phyloP scores from a whole-genome alignment of 441 rosid species.

The Populus hybrid region DNA sequence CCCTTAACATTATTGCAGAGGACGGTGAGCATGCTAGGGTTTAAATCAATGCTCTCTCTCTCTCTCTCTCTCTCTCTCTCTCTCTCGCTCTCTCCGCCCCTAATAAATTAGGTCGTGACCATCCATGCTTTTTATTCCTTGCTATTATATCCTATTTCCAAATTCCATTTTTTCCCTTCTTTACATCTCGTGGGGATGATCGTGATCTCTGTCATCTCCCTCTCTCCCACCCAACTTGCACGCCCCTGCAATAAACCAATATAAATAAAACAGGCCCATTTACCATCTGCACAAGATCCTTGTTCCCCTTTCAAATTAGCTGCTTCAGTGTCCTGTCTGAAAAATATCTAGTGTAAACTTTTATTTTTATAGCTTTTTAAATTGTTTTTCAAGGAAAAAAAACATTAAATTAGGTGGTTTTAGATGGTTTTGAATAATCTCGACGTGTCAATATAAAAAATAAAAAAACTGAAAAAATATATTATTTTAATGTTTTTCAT shows the following conservation, averaged over 20 bases:
- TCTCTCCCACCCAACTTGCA: background rate
- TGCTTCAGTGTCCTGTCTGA: too few species aligned
- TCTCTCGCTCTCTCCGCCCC: background rate
- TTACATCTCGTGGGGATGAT: background rate
- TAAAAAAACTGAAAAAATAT: too few species aligned
- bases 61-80: background rate
- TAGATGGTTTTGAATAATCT: too few species aligned
- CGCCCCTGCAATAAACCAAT: background rate
- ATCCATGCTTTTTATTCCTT: background rate
- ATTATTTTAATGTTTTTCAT: too few species aligned
- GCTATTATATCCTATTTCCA: background rate
- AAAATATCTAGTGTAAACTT: too few species aligned
- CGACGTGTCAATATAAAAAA: too few species aligned
- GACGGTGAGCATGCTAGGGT: slow-evolving; percentile 14
- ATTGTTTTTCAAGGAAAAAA: too few species aligned
- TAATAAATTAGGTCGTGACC: background rate
- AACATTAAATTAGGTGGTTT: too few species aligned
- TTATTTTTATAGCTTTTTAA: too few species aligned
- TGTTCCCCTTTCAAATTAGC: background rate
- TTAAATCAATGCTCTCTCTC: slow-evolving; percentile 25
- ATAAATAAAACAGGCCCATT: background rate
- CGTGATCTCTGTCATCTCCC: background rate
- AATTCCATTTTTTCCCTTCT: background rate
- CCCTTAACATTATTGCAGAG: slow-evolving; percentile 17
- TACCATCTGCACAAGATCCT: slow-evolving; percentile 18